A percentile compares a stretch with the other conserved stretches of the same genome.
Conservation (phyloP, 345 rosid genomes). For the Syzygium grande region DNA sequence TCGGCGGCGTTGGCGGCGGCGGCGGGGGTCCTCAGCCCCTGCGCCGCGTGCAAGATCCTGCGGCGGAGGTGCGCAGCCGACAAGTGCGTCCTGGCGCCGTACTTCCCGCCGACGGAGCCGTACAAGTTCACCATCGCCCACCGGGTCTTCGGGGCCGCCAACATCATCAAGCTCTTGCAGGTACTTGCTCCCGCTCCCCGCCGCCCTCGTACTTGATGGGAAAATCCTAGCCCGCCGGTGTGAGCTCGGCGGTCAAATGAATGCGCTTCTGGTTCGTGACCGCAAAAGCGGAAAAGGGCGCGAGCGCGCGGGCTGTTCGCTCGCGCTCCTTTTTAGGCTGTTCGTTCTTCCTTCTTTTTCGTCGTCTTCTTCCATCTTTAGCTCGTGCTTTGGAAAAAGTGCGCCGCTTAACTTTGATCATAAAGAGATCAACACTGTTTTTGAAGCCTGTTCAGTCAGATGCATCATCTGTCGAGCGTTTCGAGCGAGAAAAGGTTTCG, state of each 20-base stretch:
- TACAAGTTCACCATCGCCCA: conserved; percentile 65
- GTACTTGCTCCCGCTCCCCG: conserved; percentile 4
- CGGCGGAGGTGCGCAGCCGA: conserved; percentile 55
- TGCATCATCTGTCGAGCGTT: neutral
- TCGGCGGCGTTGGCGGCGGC: neutral
- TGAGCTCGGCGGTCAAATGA: too few species aligned
- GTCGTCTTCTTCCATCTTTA: neutral
- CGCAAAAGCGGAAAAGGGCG: too few species aligned
- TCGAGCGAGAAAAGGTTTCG: neutral
- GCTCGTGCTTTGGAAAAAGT: neutral
- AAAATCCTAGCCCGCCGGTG: too few species aligned
- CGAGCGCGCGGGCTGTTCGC: neutral
- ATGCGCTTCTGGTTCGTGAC: too few species aligned
- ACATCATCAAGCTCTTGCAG: conserved; percentile 65
- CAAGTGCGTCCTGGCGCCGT: conserved; percentile 63
- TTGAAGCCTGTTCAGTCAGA: neutral
- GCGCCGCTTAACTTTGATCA: neutral
- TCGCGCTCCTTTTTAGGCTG: neutral
- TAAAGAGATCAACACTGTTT: neutral
- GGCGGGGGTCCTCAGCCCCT: conserved; percentile 40
- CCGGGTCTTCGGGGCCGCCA: conserved; percentile 58
- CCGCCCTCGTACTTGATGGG: neutral
- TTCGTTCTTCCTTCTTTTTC: neutral
- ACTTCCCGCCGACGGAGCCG: conserved; percentile 67
- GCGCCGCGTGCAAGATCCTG: conserved; percentile 75